Conservation (phyloP, 2,329 filamentous ascomycete genomes). For the Verticillium albo-atrum region DNA sequence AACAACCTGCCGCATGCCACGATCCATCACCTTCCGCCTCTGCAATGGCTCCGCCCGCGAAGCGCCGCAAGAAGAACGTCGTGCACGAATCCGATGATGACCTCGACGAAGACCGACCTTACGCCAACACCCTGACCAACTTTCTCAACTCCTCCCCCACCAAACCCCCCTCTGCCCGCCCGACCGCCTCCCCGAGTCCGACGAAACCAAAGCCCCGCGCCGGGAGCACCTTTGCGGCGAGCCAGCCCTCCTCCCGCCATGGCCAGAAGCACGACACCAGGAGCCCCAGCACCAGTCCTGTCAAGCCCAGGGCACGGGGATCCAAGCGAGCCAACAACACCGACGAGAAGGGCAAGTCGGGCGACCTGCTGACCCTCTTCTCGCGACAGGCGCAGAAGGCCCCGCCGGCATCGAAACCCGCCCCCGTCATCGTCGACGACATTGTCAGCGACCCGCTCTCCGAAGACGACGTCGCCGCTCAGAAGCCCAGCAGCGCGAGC, state of each 20-base stretch:
- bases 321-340: slow-evolving; percentile 23
- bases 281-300: slow-evolving; percentile 40
- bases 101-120: slow-evolving; percentile 34
- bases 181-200: slow-evolving; percentile 35
- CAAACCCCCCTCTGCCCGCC: not conserved
- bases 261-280: slow-evolving; percentile 20
- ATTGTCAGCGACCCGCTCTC: slow-evolving; percentile 54
- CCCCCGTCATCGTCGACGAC: slow-evolving; percentile 36
- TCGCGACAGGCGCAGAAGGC: slow-evolving; percentile 55
- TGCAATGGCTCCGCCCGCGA: slow-evolving; percentile 53
- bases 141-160: slow-evolving; percentile 49
- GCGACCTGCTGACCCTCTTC: slow-evolving; percentile 55
- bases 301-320: slow-evolving; percentile 38
- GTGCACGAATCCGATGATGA: slow-evolving; percentile 46
- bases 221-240: not conserved
- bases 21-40: not conserved
- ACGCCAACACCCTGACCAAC: slow-evolving; percentile 44
- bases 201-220: slow-evolving; percentile 20
- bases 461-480: slow-evolving; percentile 54
- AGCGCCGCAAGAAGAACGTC: slow-evolving; percentile 55
- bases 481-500: slow-evolving; percentile 42
- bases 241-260: slow-evolving; percentile 17
- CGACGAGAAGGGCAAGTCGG: slow-evolving; percentile 49
- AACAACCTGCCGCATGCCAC: not conserved
- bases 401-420: slow-evolving; percentile 6